These are phyloP conservation scores for Ascochyta fabae DNA, from an alignment of 2,329 filamentous ascomycete species.

Conservation along the genomic window DNA sequence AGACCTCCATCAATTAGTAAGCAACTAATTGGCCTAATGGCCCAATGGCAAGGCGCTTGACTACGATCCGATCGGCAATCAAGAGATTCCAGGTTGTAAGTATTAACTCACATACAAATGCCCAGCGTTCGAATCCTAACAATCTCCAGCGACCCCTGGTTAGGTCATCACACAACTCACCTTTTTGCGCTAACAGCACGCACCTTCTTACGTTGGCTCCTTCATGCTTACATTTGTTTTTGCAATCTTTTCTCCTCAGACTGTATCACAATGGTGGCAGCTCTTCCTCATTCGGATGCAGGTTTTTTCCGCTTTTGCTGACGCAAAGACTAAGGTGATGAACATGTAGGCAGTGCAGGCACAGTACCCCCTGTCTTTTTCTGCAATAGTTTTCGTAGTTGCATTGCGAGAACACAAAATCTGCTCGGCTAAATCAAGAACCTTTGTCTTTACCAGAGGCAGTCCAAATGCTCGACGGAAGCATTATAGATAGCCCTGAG, in stretches of 20 bases:
- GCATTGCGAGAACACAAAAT: neutral
- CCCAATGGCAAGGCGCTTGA: slow-evolving; percentile 66
- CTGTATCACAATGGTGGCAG: neutral
- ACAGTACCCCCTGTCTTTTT: neutral
- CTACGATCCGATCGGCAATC: slow-evolving; percentile 52
- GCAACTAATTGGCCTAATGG: slow-evolving; percentile 47
- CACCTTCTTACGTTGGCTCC: too few species aligned
- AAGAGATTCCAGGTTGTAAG: slow-evolving; percentile 40
- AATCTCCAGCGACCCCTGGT: slow-evolving; percentile 6
- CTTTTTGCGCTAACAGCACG: neutral
- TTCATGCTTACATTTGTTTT: too few species aligned
- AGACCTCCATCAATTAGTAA: slow-evolving; percentile 9
- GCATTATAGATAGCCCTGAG: neutral
- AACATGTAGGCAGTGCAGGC: neutral
- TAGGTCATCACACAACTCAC: slow-evolving; percentile 2
- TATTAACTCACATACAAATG: neutral
- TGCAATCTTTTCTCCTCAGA: too few species aligned
- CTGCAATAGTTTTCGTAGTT: neutral
- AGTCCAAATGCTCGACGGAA: neutral
- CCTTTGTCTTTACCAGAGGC: too few species aligned
- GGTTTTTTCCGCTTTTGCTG: neutral
- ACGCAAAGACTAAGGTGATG: neutral
- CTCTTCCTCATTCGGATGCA: neutral
- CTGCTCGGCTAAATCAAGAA: neutral
- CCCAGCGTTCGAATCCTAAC: neutral